Conservation (phyloP, 257 asterid genomes). For the Primulina eburnea region DNA sequence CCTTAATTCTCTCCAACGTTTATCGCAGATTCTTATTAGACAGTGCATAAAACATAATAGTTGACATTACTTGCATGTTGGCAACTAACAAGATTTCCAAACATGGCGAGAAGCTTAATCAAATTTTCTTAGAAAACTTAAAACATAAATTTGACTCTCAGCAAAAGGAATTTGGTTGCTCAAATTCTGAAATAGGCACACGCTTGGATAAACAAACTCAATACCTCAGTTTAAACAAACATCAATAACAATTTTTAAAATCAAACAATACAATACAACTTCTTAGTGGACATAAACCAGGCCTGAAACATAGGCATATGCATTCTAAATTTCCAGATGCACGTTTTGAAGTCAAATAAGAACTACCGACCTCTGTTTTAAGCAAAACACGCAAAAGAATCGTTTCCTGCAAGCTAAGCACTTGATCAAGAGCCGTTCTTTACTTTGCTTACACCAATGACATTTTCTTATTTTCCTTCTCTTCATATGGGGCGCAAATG, state of each 20-base stretch:
- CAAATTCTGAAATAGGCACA: neutral
- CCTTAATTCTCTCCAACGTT: neutral
- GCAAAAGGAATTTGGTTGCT: neutral
- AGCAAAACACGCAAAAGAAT: constrained; percentile 71
- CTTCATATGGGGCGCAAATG: constrained; percentile 55
- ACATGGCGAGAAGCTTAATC: neutral
- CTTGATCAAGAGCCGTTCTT: constrained; percentile 49
- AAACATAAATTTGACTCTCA: neutral
- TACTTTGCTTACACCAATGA: constrained; percentile 83
- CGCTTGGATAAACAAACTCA: neutral
- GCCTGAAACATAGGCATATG: neutral
- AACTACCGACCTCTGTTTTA: constrained; percentile 64
- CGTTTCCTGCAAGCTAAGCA: constrained; percentile 78
- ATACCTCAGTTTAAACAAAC: no score
- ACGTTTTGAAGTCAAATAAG: constrained; percentile 13
- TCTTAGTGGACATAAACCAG: neutral
- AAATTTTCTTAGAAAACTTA: neutral
- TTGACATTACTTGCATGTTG: neutral
- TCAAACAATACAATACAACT: neutral
- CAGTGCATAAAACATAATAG: no score
- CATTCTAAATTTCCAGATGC: neutral
- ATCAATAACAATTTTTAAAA: neutral
- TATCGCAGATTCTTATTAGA: neutral
- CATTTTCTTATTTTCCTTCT: constrained; percentile 61
- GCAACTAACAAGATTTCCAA: neutral